phyloP scores from a whole-genome alignment of 169 alveolate species.

The Besnoitia besnoiti region DNA sequence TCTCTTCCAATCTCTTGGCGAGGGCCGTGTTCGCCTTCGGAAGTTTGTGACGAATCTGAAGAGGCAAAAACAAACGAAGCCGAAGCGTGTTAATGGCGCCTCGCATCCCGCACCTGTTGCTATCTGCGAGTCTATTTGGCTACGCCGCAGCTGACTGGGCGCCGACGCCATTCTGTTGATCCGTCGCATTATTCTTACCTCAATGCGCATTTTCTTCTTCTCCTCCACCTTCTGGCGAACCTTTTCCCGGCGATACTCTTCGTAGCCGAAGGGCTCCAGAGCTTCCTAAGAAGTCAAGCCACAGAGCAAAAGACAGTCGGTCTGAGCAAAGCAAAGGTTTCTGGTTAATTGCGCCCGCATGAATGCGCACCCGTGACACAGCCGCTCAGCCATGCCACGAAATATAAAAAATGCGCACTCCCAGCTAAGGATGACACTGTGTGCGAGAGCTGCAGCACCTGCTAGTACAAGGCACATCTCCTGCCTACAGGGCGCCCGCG shows the following conservation, averaged over 20 bases:
- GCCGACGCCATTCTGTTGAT: background rate
- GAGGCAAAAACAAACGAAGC: background rate
- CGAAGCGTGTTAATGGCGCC: background rate
- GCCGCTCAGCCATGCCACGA: too few relatives aligned
- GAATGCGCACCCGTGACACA: too few relatives aligned
- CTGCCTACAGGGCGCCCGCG: too few relatives aligned
- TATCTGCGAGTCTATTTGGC: too few relatives aligned
- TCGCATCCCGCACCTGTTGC: background rate
- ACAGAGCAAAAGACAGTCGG: background rate
- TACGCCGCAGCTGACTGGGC: too few relatives aligned
- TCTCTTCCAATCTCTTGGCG: constrained; percentile 25
- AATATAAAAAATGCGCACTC: too few relatives aligned
- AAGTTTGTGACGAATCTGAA: constrained; percentile 4
- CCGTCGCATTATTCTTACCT: background rate
- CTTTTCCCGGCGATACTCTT: constrained; percentile 33
- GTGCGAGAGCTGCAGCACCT: too few relatives aligned
- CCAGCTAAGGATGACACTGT: too few relatives aligned
- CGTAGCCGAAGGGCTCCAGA: constrained; percentile 17
- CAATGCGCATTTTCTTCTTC: constrained; percentile 23
- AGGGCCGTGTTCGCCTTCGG: constrained; percentile 38
- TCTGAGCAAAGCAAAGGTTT: too few relatives aligned
- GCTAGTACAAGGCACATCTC: too few relatives aligned
- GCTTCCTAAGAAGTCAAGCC: background rate
- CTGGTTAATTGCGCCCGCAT: too few relatives aligned
- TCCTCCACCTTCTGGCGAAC: constrained; percentile 14